A percentile compares a stretch with the other conserved stretches of the same genome.
Evolutionary conservation across 805 yeast species (phyloP).

Genomic region (Clavispora fructus): DNA sequence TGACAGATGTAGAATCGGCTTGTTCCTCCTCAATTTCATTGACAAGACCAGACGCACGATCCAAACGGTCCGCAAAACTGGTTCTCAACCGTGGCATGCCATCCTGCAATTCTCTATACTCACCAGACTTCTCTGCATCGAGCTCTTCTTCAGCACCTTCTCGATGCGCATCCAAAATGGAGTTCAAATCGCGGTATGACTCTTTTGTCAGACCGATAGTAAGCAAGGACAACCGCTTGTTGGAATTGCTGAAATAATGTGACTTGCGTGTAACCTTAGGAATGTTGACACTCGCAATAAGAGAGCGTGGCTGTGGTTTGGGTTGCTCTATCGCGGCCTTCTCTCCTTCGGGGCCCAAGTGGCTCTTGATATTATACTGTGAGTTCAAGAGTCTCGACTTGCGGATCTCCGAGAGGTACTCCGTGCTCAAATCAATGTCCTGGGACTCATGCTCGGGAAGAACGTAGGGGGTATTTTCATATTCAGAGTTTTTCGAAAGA

Average conservation of each 20-base stretch:
- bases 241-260: slow-evolving; percentile 49
- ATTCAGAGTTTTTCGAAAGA: slow-evolving; percentile 13
- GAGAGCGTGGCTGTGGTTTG: slow-evolving; percentile 32
- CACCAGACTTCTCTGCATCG: neutral
- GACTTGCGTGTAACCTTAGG: slow-evolving; percentile 72
- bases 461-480: slow-evolving; percentile 19
- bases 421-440: slow-evolving; percentile 34
- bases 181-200: slow-evolving; percentile 55
- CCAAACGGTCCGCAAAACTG: slow-evolving; percentile 39
- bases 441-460: slow-evolving; percentile 35
- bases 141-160: slow-evolving; percentile 18
- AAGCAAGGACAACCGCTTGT: slow-evolving; percentile 66
- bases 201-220: slow-evolving; percentile 66
- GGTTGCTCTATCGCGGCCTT: neutral
- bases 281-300: slow-evolving; percentile 57
- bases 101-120: neutral
- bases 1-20: slow-evolving; percentile 34
- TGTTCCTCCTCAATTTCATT: slow-evolving; percentile 27
- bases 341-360: neutral
- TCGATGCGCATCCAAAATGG: slow-evolving; percentile 25
- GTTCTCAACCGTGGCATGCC: slow-evolving; percentile 27
- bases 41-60: slow-evolving; percentile 23
- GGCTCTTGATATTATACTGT: slow-evolving; percentile 26
- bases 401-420: slow-evolving; percentile 40
- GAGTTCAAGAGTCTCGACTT: slow-evolving; percentile 41